These are phyloP conservation scores for Alternaria dauci DNA, from an alignment of 2,329 filamentous ascomycete genomes.

Conservation along the genomic window DNA sequence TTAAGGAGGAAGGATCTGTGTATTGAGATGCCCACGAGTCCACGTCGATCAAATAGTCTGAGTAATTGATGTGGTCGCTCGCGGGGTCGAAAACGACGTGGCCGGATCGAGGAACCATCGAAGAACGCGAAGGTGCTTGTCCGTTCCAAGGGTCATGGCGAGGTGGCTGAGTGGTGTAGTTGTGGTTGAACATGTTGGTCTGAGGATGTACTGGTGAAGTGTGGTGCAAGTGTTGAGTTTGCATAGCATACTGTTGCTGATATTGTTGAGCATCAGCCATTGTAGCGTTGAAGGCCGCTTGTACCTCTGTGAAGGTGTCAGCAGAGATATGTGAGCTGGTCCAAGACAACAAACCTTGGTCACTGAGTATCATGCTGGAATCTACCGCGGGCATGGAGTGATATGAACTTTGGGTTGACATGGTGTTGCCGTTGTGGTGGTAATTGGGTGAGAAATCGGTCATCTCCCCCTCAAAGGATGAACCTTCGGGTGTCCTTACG, in stretches of 20 bases:
- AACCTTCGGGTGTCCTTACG: constrained; percentile 46
- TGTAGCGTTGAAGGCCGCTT: constrained; percentile 34
- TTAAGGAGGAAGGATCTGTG: constrained; percentile 37
- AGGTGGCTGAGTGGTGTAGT: constrained; percentile 35
- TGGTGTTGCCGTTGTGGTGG: constrained; percentile 36
- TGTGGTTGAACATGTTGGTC: constrained; percentile 27
- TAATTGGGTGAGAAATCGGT: constrained; percentile 38
- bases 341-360: constrained; percentile 31
- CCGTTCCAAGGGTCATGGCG: constrained; percentile 46
- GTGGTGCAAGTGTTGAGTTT: constrained; percentile 26
- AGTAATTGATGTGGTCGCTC: constrained; percentile 38
- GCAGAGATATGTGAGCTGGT: constrained; percentile 1
- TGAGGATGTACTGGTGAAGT: constrained; percentile 29
- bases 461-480: constrained; percentile 45
- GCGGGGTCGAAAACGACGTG: constrained; percentile 42
- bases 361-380: constrained; percentile 30
- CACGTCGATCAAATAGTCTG: constrained; percentile 29
- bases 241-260: constrained; percentile 30
- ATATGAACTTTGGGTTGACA: constrained; percentile 39
- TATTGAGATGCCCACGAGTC: constrained; percentile 38
- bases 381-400: constrained; percentile 34
- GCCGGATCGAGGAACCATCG: constrained; percentile 38
- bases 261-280: constrained; percentile 33
- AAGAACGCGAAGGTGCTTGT: constrained; percentile 39
- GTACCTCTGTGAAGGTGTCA: constrained; percentile 34